Evolutionary conservation across 768 basidiomycete genomes (phyloP), one percentile per base, ranked within the genome.

Genomic region (Pleurotus giganteus): DNA sequence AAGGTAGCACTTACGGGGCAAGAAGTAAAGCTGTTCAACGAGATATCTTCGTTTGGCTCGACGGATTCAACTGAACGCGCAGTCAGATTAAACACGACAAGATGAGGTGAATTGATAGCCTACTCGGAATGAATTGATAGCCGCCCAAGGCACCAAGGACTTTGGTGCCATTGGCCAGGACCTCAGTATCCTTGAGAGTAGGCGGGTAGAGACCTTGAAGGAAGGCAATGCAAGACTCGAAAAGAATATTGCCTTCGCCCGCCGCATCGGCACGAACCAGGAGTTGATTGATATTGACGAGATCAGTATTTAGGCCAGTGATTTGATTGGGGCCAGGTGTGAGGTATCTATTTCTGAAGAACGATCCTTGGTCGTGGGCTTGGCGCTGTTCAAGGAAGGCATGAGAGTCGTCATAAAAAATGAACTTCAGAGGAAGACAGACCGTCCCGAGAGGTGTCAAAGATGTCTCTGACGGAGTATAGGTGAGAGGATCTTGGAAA

Each of bases 141-240:
- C 83, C 83, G 4, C 64, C 65, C 0, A 82, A 64, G 0, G 82
- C 80, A 23, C 75, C 75, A 1, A 68, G 61, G 54, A 84, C 64
- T 11, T 61, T 74, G 15, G 76, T 68, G 1, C 79, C 75, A 51
- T 84, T 78, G 0, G 81, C 81, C 21, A 84, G 67, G 12, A 41
- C 39, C 17, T 41, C 39, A 0, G 74, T 74, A 37, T 72, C 74
- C 42, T 65, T 74, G 23, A 73, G 71, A 9, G 73, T 74, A 1
- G 63, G 59, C 0, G 82, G 82, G 69, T 75, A 82, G n/a, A 83
- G 62, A 6, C 82, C 81, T 59, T 83, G 82, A 1, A 78, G 67
- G 42, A 83, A 64, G 4, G 82, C 79, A 9, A 75, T 68, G 17
- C 80, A 77, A 6, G 78, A 79, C 54, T 83, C 78, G 56, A 74